Base-by-base conservation (phyloP, 352 stramenopile genomes). In the Thraustotheca clavata region DNA sequence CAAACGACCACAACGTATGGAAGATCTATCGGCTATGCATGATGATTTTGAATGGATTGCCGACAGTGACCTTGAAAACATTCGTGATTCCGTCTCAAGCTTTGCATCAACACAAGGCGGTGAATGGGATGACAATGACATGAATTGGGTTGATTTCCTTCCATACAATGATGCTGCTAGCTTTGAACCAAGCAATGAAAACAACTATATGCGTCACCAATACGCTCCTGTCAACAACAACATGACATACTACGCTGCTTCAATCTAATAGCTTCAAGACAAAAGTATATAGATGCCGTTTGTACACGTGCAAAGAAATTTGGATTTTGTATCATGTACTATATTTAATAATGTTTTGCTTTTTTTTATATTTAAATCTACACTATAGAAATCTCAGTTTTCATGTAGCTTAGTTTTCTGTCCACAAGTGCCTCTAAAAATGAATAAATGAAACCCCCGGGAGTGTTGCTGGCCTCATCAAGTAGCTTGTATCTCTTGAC, bases 91-190 rank as follows among this genome's bases (percentile, higher is more conserved):
- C 6, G 39, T 49, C 27, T 27, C 57, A 16, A 65, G 38, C 57
- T 24, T 50, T 31, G 46, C 39, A 32, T 35, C 36, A 14, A 36
- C 55, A 9, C 18, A 7, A 18, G 22, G 18, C 14, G 38, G 38
- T 14, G 35, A 54, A 5, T 26, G 32, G n/a, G 57, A 63, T 41
- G 35, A 27, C 35, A 39, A 27, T 32, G 57, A 65, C 6, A 41
- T 65, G 36, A 65, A 65, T 46, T 65, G 57, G 57, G 57, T 50
- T 6, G 57, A 65, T 24, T 18, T 50, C 27, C 38, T 65, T 2
- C 57, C 57, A 11, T 65, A 65, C 57, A 65, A 54, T 46, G 57
- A 65, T 32, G 14, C 36, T 24, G 18, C 43, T 24, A 31, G 24
- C 7, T 52, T 52, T 7, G 43, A 52, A 31, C n/a, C 43, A 31